Evolutionary conservation across 2,329 filamentous ascomycete genomes (phyloP), one percentile per base, ranked within the genome.

Genomic region (Aspergillus amoenus): DNA sequence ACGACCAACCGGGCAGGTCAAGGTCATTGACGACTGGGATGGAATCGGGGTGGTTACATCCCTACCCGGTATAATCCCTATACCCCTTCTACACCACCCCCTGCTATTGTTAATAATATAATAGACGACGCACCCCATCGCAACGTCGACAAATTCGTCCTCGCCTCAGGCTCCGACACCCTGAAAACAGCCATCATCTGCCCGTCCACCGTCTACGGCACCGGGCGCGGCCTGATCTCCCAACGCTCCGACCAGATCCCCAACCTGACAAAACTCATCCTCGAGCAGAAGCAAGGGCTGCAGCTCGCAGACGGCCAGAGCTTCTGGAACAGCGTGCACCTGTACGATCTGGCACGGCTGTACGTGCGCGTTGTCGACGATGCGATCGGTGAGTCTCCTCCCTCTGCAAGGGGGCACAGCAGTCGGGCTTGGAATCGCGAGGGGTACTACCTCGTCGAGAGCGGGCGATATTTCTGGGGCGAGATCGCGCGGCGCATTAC

Each of bases 401-500:
- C 21, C 21, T 21, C 41, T 24, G 21, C 17, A 30, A 30, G 27
- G 17, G 41, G 11, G 21, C 3, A 4, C 21, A 21, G 21, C 21
- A 21, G 3, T 13, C 34, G 15, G 9, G 40, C 48, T 3, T 51
- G 48, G 48, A 51, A 51, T 21, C 21, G 15, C 1, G 39, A 51
- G 2, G 39, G 48, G n/a, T 51, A 42, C n/a, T 51, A 51, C 22
- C 48, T 51, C 22, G 48, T 51, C 34, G 48, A 51, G 15, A 51
- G 34, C 37, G 48, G 48, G 24, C 30, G 12, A 4, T 42, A 51
- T 32, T 30, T 21, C 39, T 51, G 48, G 47, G 48, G 39, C 15
- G 48, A 51, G 4, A 42, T 51, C 13, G 22, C 39, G 8, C 12
- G 3, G 8, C 15, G 11, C 8, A 54, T 54, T 5, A 47, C 32